Evolutionary conservation across 768 basidiomycete genomes (phyloP), one percentile per base, ranked within the genome.

Genomic region (Mycena belliarum): DNA sequence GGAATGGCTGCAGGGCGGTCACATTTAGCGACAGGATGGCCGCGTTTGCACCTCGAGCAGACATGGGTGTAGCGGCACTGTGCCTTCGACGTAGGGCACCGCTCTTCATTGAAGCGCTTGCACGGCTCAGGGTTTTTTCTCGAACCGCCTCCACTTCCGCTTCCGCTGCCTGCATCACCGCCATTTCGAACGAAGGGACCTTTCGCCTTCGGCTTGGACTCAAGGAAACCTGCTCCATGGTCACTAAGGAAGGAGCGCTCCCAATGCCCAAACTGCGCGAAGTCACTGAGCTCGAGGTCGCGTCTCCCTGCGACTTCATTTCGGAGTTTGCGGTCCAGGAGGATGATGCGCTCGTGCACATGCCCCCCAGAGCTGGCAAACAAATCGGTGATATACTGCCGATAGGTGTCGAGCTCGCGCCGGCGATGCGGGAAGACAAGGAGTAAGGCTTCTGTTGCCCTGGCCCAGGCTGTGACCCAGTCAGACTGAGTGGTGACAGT

Each of bases 251-350:
- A 53, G 14, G 52, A 48, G 4, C 51, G 48, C 25, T 52, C 54
- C 46, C 52, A 46, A 24, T 52, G 58, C 2, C 23, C 32, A 21
- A 62, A 59, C 0, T 8, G 1, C 16, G 24, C n/a, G 50, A 21
- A 55, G 44, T 72, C 67, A 23, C 52, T 56, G 65, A 73, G 69
- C 8, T 55, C 42, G 4, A 68, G 51, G 33, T 63, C 32, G 8
- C 54, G 54, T 14, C 50, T n/a, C 11, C 48, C 38, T 2, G 48
- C 65, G 23, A 65, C 66, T 8, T 49, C 41, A 4, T 59, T 60
- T 0, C 70, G 58, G 15, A 71, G 46, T 0, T 67, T 69, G 12
- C 63, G 51, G 60, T 76, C 72, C 52, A 64, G 71, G 6, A 63
- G 15, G 59, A 74, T 61, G 59, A 75, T 46, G 18, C 55, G 29